Evolutionary conservation across 1,139 yeast genomes (phyloP), one percentile per base, ranked within the genome.

Genomic region (Kodamaea derodonti): DNA sequence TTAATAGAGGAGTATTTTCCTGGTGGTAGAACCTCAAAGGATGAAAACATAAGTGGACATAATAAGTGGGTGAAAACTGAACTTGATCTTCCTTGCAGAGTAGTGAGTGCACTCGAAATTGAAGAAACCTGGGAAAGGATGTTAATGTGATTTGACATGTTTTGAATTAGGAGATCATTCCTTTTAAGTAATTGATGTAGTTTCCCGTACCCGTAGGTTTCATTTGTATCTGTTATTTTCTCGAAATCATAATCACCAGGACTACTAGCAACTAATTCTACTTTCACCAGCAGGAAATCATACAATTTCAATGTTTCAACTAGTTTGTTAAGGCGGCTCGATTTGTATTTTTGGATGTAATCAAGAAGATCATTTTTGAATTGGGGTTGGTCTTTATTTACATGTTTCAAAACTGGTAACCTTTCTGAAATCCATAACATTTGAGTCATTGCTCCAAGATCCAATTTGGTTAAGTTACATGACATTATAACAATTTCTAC

Each of bases 341-440:
- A 54, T 1, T 56, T 48, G 48, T 81, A 81, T 11, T 58, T 59
- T 3, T 47, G 24, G 18, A 82, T 49, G 49, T 79, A 80, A 1
- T 49, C 43, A 1, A 58, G 30, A 9, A 80, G 51, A 43, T 73
- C 76, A 2, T 36, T 46, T 31, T 55, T 66, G 56, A 62, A 68
- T 3, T 6, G 33, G 7, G 16, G 30, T 29, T 4, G 29, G 14
- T 24, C 25, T 38, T 14, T 4, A 24, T 2, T 20, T 16, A 2
- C 31, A 3, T 13, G 3, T 28, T 10, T 32, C 49, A 30, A 4
- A 29, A 8, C 38, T 0, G 11, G 10, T n/a, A 80, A 46, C 20
- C 56, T 43, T 1, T 83, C 85, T 3, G 83, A 74, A 27, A 69
- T 55, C 88, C 87, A 81, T 25, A 73, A 58, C 69, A 78, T 78